phyloP scores from a whole-genome alignment of 2,329 filamentous ascomycete genomes.

The Helicocarpus griseus region DNA sequence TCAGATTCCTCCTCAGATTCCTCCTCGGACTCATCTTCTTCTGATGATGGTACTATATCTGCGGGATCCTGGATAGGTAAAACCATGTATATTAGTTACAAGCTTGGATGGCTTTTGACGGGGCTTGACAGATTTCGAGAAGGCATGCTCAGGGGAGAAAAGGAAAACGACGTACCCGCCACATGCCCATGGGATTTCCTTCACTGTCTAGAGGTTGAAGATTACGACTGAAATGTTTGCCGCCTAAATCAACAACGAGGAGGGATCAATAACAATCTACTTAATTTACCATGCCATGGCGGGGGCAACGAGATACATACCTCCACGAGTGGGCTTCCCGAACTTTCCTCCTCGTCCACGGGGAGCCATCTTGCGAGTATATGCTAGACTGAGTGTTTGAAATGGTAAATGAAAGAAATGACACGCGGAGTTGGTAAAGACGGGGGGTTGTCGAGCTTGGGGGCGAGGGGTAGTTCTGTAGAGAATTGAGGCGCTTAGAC shows the following conservation, averaged over 20 bases:
- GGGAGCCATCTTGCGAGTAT: conserved; percentile 28
- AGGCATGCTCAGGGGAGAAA: conserved; percentile 3
- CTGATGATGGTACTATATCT: conserved; percentile 32
- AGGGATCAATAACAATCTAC: conserved; percentile 9
- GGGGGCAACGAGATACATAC: conserved; percentile 40
- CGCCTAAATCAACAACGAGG: conserved; percentile 47
- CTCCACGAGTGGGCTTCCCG: conserved; percentile 85
- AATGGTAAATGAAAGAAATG: neutral
- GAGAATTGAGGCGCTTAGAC: conserved; percentile 4
- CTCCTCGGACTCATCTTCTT: conserved; percentile 45
- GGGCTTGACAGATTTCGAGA: neutral
- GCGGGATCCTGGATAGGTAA: conserved; percentile 23
- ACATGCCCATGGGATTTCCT: conserved; percentile 82
- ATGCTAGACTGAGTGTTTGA: conserved; percentile 7
- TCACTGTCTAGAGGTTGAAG: conserved; percentile 81
- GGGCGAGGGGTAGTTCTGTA: conserved; percentile 10
- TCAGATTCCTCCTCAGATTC: conserved; percentile 36
- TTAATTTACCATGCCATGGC: neutral
- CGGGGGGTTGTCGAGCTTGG: neutral
- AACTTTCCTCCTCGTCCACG: conserved; percentile 87
- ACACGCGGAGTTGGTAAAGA: neutral
- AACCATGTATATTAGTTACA: neutral
- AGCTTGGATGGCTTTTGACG: neutral
- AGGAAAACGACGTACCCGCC: conserved; percentile 50
- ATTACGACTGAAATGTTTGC: conserved; percentile 90